Evolutionary conservation across 2,329 filamentous ascomycete genomes (phyloP).

Genomic region (Thelonectria discophora): DNA sequence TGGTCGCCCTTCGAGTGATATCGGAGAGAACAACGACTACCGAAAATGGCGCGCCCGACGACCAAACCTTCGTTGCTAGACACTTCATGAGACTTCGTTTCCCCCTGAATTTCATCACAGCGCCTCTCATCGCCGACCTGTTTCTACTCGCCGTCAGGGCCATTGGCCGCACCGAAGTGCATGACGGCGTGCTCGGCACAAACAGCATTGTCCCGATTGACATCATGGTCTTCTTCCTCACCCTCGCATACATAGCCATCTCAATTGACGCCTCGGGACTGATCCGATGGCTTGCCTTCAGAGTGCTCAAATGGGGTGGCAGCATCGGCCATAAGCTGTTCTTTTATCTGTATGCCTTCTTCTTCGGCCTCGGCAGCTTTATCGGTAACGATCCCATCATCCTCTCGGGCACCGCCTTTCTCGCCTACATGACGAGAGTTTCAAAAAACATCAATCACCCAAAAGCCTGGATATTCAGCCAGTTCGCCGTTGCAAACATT

Average conservation of each 20-base stretch:
- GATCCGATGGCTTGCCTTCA: conserved; percentile 75
- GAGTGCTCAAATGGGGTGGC: conserved; percentile 73
- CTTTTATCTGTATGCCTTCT: conserved; percentile 78
- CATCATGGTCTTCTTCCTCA: conserved; percentile 79
- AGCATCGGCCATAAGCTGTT: conserved; percentile 73
- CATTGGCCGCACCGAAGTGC: conserved; percentile 72
- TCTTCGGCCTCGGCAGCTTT: conserved; percentile 72
- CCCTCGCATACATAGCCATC: conserved; percentile 78
- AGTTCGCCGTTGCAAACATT: conserved; percentile 78
- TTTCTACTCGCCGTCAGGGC: conserved; percentile 75
- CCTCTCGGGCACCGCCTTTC: conserved; percentile 76
- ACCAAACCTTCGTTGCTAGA: conserved; percentile 40
- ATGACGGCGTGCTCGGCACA: conserved; percentile 73
- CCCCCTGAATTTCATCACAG: conserved; percentile 76
- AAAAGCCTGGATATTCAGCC: conserved; percentile 76
- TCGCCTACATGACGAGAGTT: conserved; percentile 80
- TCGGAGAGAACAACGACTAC: conserved; percentile 46
- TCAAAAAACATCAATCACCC: conserved; percentile 77
- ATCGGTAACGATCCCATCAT: conserved; percentile 82
- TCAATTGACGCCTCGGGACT: conserved; percentile 80
- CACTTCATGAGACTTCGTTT: conserved; percentile 62
- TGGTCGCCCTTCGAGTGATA: conserved; percentile 59
- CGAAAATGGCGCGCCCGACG: conserved; percentile 35
- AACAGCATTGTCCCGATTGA: conserved; percentile 74
- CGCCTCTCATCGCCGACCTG: conserved; percentile 74